These are phyloP conservation scores for Suillus subaureus DNA, from an alignment of 768 basidiomycete species.

Conservation along the genomic window DNA sequence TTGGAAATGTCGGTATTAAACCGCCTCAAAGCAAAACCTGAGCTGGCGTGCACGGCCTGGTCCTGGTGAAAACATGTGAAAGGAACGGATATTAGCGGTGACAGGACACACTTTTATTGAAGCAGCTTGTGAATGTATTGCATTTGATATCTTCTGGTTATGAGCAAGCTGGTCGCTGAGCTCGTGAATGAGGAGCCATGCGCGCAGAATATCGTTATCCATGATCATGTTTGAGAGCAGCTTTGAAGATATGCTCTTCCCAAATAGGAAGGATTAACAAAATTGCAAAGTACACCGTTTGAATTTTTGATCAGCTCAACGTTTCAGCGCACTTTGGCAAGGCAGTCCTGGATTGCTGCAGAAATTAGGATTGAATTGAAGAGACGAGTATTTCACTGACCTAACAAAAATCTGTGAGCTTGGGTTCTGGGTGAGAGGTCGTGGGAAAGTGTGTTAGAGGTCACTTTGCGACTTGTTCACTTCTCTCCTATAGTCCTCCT, in stretches of 20 bases:
- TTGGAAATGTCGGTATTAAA: conserved; percentile 88
- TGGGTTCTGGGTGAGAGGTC: neutral
- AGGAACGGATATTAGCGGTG: conserved; percentile 3
- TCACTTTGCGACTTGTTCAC: neutral
- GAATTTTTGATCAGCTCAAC: neutral
- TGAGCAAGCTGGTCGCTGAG: conserved; percentile 80
- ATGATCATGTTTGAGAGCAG: conserved; percentile 38
- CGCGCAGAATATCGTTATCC: conserved; percentile 67
- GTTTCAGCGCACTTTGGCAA: neutral
- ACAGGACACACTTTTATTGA: conserved; percentile 65
- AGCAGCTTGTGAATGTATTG: conserved; percentile 68
- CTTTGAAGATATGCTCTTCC: neutral
- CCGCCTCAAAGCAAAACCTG: conserved; percentile 78
- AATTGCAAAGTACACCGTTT: neutral
- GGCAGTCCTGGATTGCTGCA: neutral
- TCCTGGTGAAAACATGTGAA: conserved; percentile 44
- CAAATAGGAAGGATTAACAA: neutral
- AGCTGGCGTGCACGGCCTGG: conserved; percentile 71
- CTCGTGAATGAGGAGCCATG: conserved; percentile 81
- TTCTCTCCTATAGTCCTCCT: conserved; percentile 28
- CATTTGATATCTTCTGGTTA: conserved; percentile 74
- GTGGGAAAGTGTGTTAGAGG: conserved; percentile 1
- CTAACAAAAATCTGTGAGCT: neutral
- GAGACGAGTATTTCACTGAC: neutral
- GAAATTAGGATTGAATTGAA: neutral